Conservation (phyloP, 768 basidiomycete species). For the Xerocomus potaroensis region DNA sequence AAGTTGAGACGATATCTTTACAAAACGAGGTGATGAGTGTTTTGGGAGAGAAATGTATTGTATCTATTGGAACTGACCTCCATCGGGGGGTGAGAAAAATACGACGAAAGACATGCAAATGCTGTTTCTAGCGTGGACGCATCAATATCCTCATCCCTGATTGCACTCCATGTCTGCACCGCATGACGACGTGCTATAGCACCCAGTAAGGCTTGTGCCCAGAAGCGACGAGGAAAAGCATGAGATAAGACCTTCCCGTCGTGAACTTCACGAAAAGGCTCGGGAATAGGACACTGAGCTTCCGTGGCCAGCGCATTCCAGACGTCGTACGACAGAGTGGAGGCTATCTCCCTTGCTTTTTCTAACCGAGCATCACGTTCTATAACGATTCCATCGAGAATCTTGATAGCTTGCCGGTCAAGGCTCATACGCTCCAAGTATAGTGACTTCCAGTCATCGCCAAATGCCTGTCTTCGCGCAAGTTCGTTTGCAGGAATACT, state of each 20-base stretch:
- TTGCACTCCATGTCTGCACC: slow-evolving; percentile 35
- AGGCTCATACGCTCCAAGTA: slow-evolving; percentile 43
- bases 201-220: slow-evolving; percentile 44
- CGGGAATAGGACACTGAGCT: slow-evolving; percentile 33
- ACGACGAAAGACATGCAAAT: slow-evolving; percentile 48
- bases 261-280: slow-evolving; percentile 20
- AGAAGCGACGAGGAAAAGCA: slow-evolving; percentile 43
- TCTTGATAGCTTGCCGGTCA: slow-evolving; percentile 39
- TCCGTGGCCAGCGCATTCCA: slow-evolving; percentile 51
- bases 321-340: slow-evolving; percentile 46
- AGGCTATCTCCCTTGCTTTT: slow-evolving; percentile 35
- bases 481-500: slow-evolving; percentile 35
- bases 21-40: not conserved
- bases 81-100: slow-evolving; percentile 42
- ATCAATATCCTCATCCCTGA: slow-evolving; percentile 8
- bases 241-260: slow-evolving; percentile 18
- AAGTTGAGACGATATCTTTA: slow-evolving; percentile 39
- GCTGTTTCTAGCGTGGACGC: slow-evolving; percentile 39
- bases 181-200: slow-evolving; percentile 42
- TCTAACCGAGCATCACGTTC: slow-evolving; percentile 36
- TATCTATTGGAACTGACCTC: slow-evolving; percentile 33
- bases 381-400: slow-evolving; percentile 40
- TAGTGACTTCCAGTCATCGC: slow-evolving; percentile 42
- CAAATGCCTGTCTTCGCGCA: slow-evolving; percentile 25
- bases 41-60: not conserved